Evolutionary conservation across 192 early-diverging fungal species (phyloP).

Genomic region (Umbelopsis sp.): DNA sequence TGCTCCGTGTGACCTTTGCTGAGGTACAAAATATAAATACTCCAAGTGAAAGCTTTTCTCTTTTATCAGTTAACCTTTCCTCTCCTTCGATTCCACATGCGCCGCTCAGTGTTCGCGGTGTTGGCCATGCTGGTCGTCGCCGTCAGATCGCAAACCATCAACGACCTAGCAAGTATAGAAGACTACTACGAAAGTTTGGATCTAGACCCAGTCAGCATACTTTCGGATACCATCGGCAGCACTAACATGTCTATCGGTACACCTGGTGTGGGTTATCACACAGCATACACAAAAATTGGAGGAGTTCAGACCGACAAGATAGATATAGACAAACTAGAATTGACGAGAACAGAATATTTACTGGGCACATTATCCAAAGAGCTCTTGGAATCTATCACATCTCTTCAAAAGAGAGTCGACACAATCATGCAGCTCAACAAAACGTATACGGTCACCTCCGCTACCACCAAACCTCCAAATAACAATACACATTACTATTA

Average conservation of each 20-base stretch:
- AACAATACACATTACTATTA: constrained; percentile 21
- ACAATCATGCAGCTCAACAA: neutral
- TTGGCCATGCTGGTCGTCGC: neutral
- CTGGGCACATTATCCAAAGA: neutral
- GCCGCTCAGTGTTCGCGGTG: neutral
- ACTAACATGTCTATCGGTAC: neutral
- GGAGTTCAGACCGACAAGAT: constrained; percentile 15
- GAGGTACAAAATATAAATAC: neutral
- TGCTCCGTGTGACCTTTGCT: neutral
- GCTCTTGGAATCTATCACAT: neutral
- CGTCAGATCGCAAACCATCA: neutral
- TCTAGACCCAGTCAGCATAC: neutral
- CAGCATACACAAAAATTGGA: neutral
- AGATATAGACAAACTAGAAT: neutral
- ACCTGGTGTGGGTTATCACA: constrained; percentile 11
- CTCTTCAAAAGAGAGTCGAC: neutral
- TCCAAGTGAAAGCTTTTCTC: neutral
- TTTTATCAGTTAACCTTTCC: neutral
- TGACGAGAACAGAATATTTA: neutral
- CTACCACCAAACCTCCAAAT: constrained; percentile 14
- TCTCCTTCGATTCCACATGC: neutral
- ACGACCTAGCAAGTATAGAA: neutral
- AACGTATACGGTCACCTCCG: constrained; percentile 18
- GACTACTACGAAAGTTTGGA: constrained; percentile 4
- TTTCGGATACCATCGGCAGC: neutral